phyloP scores from a whole-genome alignment of 495 filamentous ascomycete genomes.

The Neurospora sp. region DNA sequence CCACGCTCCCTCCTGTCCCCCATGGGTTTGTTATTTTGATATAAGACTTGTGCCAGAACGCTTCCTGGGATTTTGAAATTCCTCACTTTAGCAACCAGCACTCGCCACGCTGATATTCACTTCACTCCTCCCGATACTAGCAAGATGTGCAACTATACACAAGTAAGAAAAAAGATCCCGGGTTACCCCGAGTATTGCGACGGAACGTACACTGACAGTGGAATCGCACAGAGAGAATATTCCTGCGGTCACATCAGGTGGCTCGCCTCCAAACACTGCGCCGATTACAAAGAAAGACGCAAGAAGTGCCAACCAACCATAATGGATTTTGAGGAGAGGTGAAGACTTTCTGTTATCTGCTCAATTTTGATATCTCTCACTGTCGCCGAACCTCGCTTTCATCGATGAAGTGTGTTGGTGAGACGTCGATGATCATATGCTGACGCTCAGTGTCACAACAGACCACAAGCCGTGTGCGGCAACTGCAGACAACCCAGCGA shows the following conservation, averaged over 20 bases:
- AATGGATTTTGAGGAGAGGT: constrained; percentile 10
- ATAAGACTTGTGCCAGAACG: background rate
- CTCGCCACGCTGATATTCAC: background rate
- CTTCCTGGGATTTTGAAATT: background rate
- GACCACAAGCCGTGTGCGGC: background rate
- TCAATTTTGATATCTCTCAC: background rate
- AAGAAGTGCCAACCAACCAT: constrained; percentile 2
- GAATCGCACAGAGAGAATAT: constrained; percentile 2
- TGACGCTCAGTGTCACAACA: background rate
- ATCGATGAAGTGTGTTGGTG: background rate
- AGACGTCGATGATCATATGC: background rate
- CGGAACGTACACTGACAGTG: background rate
- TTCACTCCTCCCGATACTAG: background rate
- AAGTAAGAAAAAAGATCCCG: background rate
- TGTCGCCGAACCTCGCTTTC: background rate
- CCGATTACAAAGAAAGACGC: background rate
- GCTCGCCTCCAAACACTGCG: constrained; percentile 10
- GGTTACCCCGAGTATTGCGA: background rate
- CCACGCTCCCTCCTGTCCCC: background rate
- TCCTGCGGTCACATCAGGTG: constrained; percentile 8
- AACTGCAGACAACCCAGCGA: background rate
- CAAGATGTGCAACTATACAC: constrained; percentile 1
- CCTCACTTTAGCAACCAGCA: background rate
- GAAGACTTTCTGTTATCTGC: background rate
- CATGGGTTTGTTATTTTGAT: background rate